Conservation (phyloP, 2,329 filamentous ascomycete species). For the Teratosphaeria viscida region DNA sequence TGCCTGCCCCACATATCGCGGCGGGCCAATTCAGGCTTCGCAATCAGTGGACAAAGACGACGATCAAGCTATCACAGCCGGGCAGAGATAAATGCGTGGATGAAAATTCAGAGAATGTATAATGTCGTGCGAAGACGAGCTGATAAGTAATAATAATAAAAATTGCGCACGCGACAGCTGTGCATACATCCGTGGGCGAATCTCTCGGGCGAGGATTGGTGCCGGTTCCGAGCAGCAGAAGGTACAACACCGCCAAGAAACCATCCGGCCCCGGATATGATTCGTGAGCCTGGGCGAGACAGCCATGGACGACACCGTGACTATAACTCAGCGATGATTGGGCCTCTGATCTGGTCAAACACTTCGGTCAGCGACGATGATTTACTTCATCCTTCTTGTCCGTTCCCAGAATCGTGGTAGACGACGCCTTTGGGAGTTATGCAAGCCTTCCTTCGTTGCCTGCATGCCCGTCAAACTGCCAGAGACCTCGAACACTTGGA, state of each 20-base stretch:
- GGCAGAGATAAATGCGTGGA: neutral
- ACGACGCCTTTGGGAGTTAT: neutral
- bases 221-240: no score
- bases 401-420: neutral
- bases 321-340: neutral
- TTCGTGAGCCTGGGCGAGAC: neutral
- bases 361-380: neutral
- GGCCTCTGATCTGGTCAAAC: neutral
- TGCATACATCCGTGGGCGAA: neutral
- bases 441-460: neutral
- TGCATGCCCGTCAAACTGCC: no score
- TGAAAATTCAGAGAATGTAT: neutral
- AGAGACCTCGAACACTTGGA: no score
- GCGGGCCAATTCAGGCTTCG: neutral
- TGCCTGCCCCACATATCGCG: neutral
- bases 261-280: neutral
- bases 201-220: neutral
- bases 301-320: neutral
- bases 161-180: neutral
- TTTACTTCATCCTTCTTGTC: neutral
- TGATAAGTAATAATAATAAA: neutral
- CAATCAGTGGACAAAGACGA: neutral
- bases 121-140: neutral
- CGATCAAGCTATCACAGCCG: neutral
- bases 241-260: neutral